These are phyloP conservation scores for Cytospora piceae DNA, from an alignment of 2,329 filamentous ascomycete genomes.

Conservation along the genomic window DNA sequence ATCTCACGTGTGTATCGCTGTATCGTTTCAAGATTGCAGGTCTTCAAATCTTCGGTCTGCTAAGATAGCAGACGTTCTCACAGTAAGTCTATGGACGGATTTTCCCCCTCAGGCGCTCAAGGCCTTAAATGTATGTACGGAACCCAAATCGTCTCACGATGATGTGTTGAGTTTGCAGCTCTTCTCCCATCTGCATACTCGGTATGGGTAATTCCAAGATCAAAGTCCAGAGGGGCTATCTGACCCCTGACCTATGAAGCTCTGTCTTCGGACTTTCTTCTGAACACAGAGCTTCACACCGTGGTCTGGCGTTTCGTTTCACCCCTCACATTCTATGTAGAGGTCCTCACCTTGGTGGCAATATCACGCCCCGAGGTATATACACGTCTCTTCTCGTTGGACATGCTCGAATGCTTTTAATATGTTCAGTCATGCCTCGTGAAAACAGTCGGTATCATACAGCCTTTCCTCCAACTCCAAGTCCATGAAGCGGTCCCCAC, in stretches of 20 bases:
- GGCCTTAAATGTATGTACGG: constrained; percentile 34
- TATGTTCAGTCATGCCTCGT: constrained; percentile 20
- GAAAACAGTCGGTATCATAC: constrained; percentile 24
- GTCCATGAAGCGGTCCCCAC: neutral
- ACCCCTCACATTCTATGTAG: constrained; percentile 56
- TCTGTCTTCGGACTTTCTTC: constrained; percentile 24
- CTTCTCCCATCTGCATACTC: constrained; percentile 53
- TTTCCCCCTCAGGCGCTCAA: neutral
- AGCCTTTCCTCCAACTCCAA: constrained; percentile 18
- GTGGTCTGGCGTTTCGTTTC: constrained; percentile 66
- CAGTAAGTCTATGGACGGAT: neutral
- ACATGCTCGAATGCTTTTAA: neutral
- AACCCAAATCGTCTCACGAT: constrained; percentile 54
- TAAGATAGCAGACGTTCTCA: neutral
- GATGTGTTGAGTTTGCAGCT: constrained; percentile 49
- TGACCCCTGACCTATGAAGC: constrained; percentile 53
- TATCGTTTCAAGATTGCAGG: no score
- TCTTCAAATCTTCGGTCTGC: neutral
- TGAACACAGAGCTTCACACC: neutral
- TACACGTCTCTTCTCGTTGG: neutral
- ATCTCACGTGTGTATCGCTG: neutral
- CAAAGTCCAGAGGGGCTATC: constrained; percentile 58
- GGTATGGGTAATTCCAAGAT: constrained; percentile 61
- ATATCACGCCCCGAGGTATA: neutral
- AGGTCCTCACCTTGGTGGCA: no score